Evolutionary conservation across 345 rosid genomes (phyloP).

Genomic region (Citrus cavaleriei): DNA sequence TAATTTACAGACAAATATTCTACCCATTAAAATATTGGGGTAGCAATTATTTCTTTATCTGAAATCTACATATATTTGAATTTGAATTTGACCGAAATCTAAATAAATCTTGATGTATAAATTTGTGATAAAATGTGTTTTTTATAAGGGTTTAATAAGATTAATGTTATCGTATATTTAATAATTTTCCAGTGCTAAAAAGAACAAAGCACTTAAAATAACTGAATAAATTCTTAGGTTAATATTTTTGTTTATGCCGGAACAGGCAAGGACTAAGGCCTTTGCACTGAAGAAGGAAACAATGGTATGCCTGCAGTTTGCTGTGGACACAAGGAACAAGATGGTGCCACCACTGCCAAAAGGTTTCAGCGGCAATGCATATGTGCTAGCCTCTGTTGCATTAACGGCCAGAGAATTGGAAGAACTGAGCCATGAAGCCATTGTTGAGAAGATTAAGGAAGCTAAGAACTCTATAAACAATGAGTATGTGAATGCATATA

Average conservation of each 20-base stretch:
- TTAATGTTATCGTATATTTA: too few relatives aligned
- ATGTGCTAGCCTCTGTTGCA: slow-evolving; percentile 52
- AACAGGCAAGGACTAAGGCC: slow-evolving; percentile 60
- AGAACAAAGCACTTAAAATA: too few relatives aligned
- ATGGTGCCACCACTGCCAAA: slow-evolving; percentile 41
- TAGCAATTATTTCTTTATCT: too few relatives aligned
- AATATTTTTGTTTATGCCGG: background rate
- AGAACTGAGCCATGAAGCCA: slow-evolving; percentile 26
- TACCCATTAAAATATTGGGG: too few relatives aligned
- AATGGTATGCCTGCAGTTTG: slow-evolving; percentile 66
- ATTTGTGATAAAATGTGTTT: too few relatives aligned
- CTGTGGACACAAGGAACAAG: slow-evolving; percentile 56
- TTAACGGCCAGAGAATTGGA: slow-evolving; percentile 49
- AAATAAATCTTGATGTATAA: too few relatives aligned
- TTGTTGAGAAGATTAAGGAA: slow-evolving; percentile 43
- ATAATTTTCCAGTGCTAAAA: too few relatives aligned
- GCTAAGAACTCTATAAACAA: slow-evolving; percentile 49
- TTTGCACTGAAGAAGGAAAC: slow-evolving; percentile 38
- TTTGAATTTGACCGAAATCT: too few relatives aligned
- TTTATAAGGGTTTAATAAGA: too few relatives aligned
- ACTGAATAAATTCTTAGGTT: too few relatives aligned
- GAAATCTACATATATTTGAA: too few relatives aligned
- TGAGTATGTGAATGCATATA: slow-evolving; percentile 52
- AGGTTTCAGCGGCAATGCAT: slow-evolving; percentile 63
- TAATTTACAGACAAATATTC: too few relatives aligned